Conservation (phyloP, 73 alveolate species). For the Tetrahymena borealis region DNA sequence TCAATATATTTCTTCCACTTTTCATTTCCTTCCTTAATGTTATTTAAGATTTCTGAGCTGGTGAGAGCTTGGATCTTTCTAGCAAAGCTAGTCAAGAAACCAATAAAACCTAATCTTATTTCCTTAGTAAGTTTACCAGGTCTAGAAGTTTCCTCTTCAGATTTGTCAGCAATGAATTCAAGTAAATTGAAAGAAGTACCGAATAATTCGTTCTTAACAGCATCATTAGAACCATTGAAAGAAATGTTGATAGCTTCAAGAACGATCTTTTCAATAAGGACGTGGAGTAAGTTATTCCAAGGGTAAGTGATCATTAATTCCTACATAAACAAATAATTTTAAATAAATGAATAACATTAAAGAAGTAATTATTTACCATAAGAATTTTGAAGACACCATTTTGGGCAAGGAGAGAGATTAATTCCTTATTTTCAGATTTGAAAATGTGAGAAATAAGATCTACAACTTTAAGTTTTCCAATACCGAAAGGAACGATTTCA, state of each 20-base stretch:
- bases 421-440: background rate
- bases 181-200: background rate
- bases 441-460: background rate
- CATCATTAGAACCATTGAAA: background rate
- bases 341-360: background rate
- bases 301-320: background rate
- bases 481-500: conserved; percentile 2
- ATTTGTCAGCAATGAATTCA: background rate
- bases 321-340: background rate
- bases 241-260: background rate
- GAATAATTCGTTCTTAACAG: background rate
- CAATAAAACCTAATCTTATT: background rate
- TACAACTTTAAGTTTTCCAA: background rate
- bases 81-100: background rate
- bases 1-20: background rate
- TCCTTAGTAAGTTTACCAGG: background rate
- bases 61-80: background rate
- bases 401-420: background rate
- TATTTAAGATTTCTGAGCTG: background rate
- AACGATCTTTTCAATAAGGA: background rate
- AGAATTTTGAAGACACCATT: background rate
- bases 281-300: background rate
- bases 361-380: background rate
- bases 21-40: background rate
- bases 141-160: background rate